phyloP scores from a whole-genome alignment of 106 monocot genomes.

The Ottelia alismoides region DNA sequence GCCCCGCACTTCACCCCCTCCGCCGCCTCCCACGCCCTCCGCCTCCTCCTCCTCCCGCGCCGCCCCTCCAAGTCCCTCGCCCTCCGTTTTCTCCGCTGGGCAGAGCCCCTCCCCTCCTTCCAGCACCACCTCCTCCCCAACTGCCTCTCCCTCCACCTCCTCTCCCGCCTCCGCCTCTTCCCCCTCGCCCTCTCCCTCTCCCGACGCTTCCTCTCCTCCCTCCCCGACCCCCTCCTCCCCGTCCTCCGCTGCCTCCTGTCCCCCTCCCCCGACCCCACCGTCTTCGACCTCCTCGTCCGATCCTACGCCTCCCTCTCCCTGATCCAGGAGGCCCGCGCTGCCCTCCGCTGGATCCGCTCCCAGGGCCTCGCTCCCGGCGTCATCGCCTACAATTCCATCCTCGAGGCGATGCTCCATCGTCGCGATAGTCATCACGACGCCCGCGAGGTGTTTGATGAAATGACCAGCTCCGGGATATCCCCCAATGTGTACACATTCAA shows the following conservation, averaged over 20 bases:
- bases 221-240: conserved; percentile 8
- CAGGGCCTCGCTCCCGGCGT: conserved; percentile 33
- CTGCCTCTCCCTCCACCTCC: conserved; percentile 13
- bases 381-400: conserved; percentile 62
- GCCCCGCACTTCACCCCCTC: conserved; percentile 22
- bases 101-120: conserved; percentile 17
- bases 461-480: conserved; percentile 28
- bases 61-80: conserved; percentile 16
- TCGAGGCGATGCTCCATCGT: conserved; percentile 48
- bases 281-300: conserved; percentile 55
- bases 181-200: conserved; percentile 9
- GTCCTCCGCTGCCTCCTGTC: conserved; percentile 13
- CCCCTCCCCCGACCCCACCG: conserved; percentile 11
- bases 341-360: conserved; percentile 28
- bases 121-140: conserved; percentile 16
- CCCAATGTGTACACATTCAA: conserved; percentile 65
- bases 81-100: conserved; percentile 29
- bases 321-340: conserved; percentile 26
- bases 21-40: conserved; percentile 25
- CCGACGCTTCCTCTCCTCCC: conserved; percentile 5
- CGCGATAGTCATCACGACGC: background rate
- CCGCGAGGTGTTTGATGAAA: conserved; percentile 21
- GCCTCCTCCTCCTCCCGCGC: no score
- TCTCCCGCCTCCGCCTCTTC: conserved; percentile 16
- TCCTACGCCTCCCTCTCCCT: conserved; percentile 34